Evolutionary conservation across 2,329 filamentous ascomycete genomes (phyloP).

Genomic region (Mariannaea elegans): DNA sequence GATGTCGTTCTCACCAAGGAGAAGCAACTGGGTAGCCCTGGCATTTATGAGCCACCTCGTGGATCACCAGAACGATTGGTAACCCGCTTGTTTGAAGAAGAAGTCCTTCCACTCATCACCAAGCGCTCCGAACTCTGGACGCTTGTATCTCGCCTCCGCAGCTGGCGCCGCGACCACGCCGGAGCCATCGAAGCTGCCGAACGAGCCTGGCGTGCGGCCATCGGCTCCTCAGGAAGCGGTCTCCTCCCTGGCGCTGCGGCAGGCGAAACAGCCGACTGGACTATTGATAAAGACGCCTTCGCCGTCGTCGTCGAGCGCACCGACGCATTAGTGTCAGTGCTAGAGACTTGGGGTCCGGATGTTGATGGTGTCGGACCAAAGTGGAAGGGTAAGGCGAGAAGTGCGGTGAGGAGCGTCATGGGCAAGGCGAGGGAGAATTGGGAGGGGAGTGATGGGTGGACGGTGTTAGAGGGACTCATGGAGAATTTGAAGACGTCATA

Average conservation of each 20-base stretch:
- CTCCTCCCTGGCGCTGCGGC: constrained; percentile 54
- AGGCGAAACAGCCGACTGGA: constrained; percentile 46
- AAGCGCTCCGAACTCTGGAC: constrained; percentile 79
- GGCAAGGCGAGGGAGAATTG: constrained; percentile 82
- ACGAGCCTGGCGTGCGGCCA: constrained; percentile 84
- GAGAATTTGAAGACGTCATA: constrained; percentile 59
- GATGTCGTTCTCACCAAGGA: constrained; percentile 67
- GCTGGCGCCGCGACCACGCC: constrained; percentile 75
- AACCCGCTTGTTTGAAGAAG: constrained; percentile 76
- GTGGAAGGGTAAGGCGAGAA: constrained; percentile 91
- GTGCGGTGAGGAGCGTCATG: constrained; percentile 83
- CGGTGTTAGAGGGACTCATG: constrained; percentile 64
- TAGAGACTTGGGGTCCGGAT: constrained; percentile 79
- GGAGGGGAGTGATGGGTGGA: constrained; percentile 80
- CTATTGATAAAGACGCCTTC: constrained; percentile 71
- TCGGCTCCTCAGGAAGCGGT: constrained; percentile 58
- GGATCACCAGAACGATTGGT: constrained; percentile 71
- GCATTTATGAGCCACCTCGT: constrained; percentile 53
- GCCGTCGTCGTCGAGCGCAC: constrained; percentile 79
- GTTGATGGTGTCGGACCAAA: constrained; percentile 75
- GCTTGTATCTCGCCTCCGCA: constrained; percentile 74
- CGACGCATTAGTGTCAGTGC: constrained; percentile 80
- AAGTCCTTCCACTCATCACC: constrained; percentile 86
- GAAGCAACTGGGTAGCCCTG: constrained; percentile 37
- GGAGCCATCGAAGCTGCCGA: constrained; percentile 86